Percentiles rank a stretch among this genome's conserved stretches.
phyloP scores from a whole-genome alignment of 257 asterid genomes.

The Fraxinus excelsior region DNA sequence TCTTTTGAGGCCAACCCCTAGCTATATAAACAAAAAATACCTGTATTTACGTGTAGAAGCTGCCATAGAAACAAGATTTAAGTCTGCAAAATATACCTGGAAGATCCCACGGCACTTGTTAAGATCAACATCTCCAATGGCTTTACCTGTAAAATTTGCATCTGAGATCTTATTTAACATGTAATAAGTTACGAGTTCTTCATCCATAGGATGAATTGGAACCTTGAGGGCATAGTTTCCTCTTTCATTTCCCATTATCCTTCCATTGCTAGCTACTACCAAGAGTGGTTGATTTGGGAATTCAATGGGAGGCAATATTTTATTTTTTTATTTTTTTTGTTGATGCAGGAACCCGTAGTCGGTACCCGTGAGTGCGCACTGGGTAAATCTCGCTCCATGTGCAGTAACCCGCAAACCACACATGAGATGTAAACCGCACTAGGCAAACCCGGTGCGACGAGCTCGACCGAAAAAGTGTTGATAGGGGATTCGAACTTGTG shows the following conservation, averaged over 20 bases:
- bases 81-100: conserved; percentile 52
- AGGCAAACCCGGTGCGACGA: too few species aligned
- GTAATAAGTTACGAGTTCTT: conserved; percentile 81
- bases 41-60: not conserved
- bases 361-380: too few species aligned
- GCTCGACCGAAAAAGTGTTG: too few species aligned
- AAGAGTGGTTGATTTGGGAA: too few species aligned
- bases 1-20: too few species aligned
- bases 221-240: conserved; percentile 75
- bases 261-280: conserved; percentile 39
- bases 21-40: not conserved
- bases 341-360: too few species aligned
- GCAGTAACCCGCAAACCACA: too few species aligned
- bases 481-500: too few species aligned
- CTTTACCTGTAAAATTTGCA: conserved; percentile 66
- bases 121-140: conserved; percentile 87
- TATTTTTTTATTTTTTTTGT: too few species aligned
- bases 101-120: conserved; percentile 96
- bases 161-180: conserved; percentile 73
- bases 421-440: too few species aligned
- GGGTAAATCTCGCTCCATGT: too few species aligned
- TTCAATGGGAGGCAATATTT: too few species aligned
- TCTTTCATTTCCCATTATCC: conserved; percentile 47
- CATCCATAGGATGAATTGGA: conserved; percentile 81
- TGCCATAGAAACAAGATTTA: not conserved